Evolutionary conservation across 176 grass and related monocot species (phyloP).

Genomic region (Otatea glauca): DNA sequence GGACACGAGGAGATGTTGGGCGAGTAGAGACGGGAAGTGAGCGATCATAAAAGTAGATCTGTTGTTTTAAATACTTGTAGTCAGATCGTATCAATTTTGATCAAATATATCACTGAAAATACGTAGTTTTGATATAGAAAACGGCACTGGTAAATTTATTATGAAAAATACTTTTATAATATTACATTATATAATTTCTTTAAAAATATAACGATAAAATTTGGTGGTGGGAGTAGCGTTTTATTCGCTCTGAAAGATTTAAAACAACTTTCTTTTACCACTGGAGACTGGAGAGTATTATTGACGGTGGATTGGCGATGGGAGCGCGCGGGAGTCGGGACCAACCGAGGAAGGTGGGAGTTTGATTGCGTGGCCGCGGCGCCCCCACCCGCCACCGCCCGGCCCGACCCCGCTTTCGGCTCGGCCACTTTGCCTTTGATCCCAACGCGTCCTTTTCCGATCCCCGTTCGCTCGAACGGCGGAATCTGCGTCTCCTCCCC

Average conservation of each 20-base stretch:
- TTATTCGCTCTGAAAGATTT: too few relatives aligned
- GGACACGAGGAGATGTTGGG: neutral
- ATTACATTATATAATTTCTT: too few relatives aligned
- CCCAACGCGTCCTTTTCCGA: neutral
- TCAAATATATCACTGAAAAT: too few relatives aligned
- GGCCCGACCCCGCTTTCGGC: conserved; percentile 32
- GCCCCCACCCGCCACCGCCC: conserved; percentile 36
- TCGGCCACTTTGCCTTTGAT: neutral
- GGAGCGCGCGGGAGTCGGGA: neutral
- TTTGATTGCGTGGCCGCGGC: conserved; percentile 21
- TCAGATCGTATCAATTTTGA: too few relatives aligned
- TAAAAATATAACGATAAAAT: too few relatives aligned
- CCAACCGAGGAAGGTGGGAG: neutral
- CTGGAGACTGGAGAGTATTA: neutral
- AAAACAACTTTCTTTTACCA: too few relatives aligned
- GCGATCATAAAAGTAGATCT: too few relatives aligned
- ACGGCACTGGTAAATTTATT: too few relatives aligned
- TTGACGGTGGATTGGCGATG: neutral
- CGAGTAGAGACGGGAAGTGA: neutral
- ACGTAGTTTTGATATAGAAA: too few relatives aligned
- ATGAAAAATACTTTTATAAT: too few relatives aligned
- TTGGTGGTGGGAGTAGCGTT: too few relatives aligned
- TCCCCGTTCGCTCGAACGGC: conserved; percentile 8
- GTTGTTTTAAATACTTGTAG: too few relatives aligned
- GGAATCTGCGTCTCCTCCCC: conserved; percentile 1